Base-by-base conservation (phyloP, 306 rosid genomes). In the Cotoneaster glaucophyllus region DNA sequence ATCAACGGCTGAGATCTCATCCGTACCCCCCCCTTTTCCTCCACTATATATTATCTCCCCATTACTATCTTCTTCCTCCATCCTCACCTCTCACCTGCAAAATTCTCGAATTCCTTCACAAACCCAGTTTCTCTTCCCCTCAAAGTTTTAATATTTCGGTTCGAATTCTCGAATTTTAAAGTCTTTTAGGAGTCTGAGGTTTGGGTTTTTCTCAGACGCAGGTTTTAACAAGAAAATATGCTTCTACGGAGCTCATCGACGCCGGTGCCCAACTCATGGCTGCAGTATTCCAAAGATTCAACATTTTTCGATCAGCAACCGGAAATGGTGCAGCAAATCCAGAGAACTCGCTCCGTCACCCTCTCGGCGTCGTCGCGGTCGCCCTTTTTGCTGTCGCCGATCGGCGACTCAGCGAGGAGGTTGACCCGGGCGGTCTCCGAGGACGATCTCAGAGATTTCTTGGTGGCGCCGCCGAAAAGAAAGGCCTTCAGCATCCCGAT, bases 161-260 rank as follows among this genome's bases (percentile, higher is more conserved):
- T 64, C 12, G 25, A 44, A 39, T 61, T 64, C 15, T 63, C 31
- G 3, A 24, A 17, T 26, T 21, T 28, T 43, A 28, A 69, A 56
- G 77, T 61, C 43, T 28, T 26, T 28, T 2, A 34, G 45, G n/a
- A 74, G 28, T 61, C 58, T 26, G 59, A 74, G 69, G 62, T 73
- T 44, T 45, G 41, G 53, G 39, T 58, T 17, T 39, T 72, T 58
- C 57, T 73, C 43, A 3, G 59, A 52, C 77, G 9, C 37, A 22
- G n/a, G 13, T 34, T 37, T 31, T 25, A 19, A 11, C 1, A 28
- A 62, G n/a, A 4, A 53, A 62, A 21, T 41, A 82, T 85, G 88
- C 88, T 85, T 76, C 69, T 85, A 65, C 71, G 84, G 52, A 85
- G 78, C 73, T 74, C 84, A 9, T 85, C 88, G 6, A 53, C 84